These are phyloP conservation scores for Aspergillus wentii DNA, from an alignment of 495 filamentous ascomycete species.

Conservation along the genomic window DNA sequence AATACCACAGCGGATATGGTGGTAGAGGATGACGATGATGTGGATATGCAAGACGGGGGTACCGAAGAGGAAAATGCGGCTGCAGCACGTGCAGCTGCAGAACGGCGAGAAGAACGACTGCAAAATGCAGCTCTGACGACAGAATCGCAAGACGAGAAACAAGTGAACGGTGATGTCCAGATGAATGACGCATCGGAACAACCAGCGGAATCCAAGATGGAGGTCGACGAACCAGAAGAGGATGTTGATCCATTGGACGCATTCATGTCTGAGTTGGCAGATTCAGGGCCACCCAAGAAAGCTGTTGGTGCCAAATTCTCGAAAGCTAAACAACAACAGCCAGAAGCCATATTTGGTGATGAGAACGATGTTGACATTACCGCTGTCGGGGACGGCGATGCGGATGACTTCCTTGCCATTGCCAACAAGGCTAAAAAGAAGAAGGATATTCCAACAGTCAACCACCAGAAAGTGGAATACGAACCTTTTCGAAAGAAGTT, in stretches of 20 bases:
- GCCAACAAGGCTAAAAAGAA: conserved; percentile 87
- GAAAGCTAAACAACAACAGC: conserved; percentile 52
- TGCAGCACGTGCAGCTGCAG: conserved; percentile 74
- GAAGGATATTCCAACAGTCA: conserved; percentile 83
- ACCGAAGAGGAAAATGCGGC: conserved; percentile 86
- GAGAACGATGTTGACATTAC: conserved; percentile 75
- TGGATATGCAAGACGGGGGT: conserved; percentile 66
- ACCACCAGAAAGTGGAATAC: conserved; percentile 82
- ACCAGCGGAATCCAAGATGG: conserved; percentile 23
- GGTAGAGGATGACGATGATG: conserved; percentile 63
- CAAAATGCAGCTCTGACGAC: conserved; percentile 41
- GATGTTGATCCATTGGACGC: conserved; percentile 92
- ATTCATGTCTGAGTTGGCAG: conserved; percentile 83
- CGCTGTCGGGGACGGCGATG: conserved; percentile 62
- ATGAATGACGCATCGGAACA: conserved; percentile 45
- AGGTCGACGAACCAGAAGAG: conserved; percentile 53
- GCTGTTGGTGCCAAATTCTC: conserved; percentile 35
- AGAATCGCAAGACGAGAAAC: conserved; percentile 18
- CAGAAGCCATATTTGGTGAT: conserved; percentile 81
- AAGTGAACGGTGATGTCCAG: conserved; percentile 28
- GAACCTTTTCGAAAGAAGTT: conserved; percentile 88
- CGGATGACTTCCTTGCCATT: conserved; percentile 82
- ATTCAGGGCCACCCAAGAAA: conserved; percentile 41
- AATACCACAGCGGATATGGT: conserved; percentile 56
- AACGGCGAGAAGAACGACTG: conserved; percentile 66